Percentiles rank a stretch among this genome's conserved stretches.
Evolutionary conservation across 1,139 yeast species (phyloP).

Genomic region (Nadsonia commutata): DNA sequence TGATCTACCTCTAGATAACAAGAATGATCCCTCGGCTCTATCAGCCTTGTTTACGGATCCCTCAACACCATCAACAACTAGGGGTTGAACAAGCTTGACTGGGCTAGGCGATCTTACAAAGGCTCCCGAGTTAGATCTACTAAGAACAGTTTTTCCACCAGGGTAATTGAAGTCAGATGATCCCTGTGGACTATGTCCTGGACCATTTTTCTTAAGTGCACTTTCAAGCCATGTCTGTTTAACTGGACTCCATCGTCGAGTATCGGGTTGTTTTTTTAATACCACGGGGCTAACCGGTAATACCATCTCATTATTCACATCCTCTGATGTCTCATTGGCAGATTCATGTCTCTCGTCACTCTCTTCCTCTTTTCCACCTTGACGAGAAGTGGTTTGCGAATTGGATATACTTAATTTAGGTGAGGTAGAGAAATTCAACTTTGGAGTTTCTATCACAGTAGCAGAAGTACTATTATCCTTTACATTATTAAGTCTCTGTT

Average conservation of each 20-base stretch:
- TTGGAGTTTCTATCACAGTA: no score
- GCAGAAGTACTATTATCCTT: not conserved
- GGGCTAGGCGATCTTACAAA: slow-evolving; percentile 1
- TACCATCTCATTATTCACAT: no score
- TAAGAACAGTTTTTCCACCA: slow-evolving; percentile 2
- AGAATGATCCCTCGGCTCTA: not conserved
- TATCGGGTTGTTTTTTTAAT: slow-evolving; percentile 5
- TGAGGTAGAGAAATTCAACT: no score
- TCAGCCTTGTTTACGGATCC: not conserved
- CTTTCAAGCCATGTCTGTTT: slow-evolving; percentile 20
- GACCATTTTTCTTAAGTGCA: slow-evolving; percentile 16
- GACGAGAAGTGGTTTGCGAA: no score
- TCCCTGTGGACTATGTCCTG: slow-evolving; percentile 1
- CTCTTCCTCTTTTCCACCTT: no score
- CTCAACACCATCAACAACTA: not conserved
- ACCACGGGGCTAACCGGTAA: no score
- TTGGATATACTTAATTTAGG: no score
- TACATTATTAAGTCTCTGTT: not conserved
- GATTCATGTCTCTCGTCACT: no score
- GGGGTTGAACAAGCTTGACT: slow-evolving; percentile 4
- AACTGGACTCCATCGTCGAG: slow-evolving; percentile 17
- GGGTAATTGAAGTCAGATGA: not conserved
- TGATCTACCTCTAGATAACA: not conserved
- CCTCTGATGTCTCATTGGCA: no score
- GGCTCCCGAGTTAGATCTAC: not conserved